These are phyloP conservation scores for Gynochthodes officinalis DNA, from an alignment of 257 asterid species.

Conservation along the genomic window DNA sequence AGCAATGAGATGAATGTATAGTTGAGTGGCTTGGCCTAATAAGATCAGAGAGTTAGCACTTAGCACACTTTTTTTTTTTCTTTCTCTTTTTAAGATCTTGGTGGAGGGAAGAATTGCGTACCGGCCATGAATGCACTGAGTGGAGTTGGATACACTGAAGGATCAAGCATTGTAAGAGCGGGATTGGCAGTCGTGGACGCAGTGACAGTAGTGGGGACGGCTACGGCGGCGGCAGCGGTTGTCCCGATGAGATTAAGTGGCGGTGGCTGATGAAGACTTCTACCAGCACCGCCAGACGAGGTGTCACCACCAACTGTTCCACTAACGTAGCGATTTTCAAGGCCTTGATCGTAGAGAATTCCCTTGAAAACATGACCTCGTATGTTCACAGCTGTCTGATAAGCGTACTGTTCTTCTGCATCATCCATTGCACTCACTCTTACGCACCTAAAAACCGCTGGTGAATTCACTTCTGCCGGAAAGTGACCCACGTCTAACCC, in stretches of 20 bases:
- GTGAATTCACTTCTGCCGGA: conserved; percentile 61
- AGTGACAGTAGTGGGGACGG: conserved; percentile 6
- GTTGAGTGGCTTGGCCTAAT: background rate
- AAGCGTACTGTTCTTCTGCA: conserved; percentile 63
- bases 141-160: conserved; percentile 55
- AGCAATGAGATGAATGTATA: conserved; percentile 11
- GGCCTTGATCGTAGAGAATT: conserved; percentile 74
- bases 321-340: conserved; percentile 35
- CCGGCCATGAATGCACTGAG: conserved; percentile 63
- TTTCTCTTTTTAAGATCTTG: conserved; percentile 37
- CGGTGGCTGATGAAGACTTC: conserved; percentile 22
- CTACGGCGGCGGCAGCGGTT: conserved; percentile 15
- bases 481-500: conserved; percentile 64
- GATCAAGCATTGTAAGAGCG: conserved; percentile 47
- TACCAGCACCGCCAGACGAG: conserved; percentile 36
- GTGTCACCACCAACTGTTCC: conserved; percentile 27
- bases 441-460: conserved; percentile 70
- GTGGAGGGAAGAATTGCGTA: conserved; percentile 90
- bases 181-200: conserved; percentile 24
- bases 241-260: conserved; percentile 35
- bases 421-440: conserved; percentile 63
- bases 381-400: conserved; percentile 69
- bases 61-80: background rate
- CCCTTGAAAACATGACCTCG: conserved; percentile 80
- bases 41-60: background rate